These are phyloP conservation scores for Aspergillus brasiliensis DNA, from an alignment of 2,329 filamentous ascomycete genomes.

Conservation along the genomic window DNA sequence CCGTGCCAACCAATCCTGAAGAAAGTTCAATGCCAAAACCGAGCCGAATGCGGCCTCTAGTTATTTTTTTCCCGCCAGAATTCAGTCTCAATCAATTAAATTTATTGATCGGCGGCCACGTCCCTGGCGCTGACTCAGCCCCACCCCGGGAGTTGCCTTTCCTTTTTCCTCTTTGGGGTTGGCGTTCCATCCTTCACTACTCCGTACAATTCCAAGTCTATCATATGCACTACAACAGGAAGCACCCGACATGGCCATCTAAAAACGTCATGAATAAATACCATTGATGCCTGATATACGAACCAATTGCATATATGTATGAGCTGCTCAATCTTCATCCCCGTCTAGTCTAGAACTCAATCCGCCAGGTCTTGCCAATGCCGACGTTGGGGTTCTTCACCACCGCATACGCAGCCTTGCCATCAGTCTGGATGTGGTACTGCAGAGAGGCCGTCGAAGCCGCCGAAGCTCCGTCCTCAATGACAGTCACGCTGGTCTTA, in stretches of 20 bases:
- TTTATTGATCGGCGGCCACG: constrained; percentile 3
- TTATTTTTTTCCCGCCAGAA: not conserved
- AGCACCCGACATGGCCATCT: no score
- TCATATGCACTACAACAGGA: no score
- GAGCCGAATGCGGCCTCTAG: constrained; percentile 9
- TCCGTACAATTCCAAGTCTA: no score
- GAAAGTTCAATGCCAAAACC: not conserved
- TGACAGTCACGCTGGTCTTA: constrained; percentile 58
- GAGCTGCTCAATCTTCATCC: not conserved
- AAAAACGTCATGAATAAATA: not conserved
- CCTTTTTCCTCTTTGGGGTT: not conserved
- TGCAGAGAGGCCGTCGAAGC: constrained; percentile 58
- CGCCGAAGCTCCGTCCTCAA: constrained; percentile 50
- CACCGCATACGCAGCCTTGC: constrained; percentile 64
- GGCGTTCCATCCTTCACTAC: not conserved
- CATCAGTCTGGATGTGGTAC: constrained; percentile 53
- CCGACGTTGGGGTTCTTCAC: constrained; percentile 64
- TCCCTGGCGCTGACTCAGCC: constrained; percentile 7
- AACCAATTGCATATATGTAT: not conserved
- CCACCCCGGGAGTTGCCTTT: not conserved
- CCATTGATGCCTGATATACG: not conserved
- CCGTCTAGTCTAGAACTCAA: constrained; percentile 50
- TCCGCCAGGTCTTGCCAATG: constrained; percentile 67
- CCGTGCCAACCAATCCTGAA: not conserved
- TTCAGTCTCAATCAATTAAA: not conserved